Conservation (phyloP, 2,329 filamentous ascomycete species). For the Sphaerostilbella broomeana region DNA sequence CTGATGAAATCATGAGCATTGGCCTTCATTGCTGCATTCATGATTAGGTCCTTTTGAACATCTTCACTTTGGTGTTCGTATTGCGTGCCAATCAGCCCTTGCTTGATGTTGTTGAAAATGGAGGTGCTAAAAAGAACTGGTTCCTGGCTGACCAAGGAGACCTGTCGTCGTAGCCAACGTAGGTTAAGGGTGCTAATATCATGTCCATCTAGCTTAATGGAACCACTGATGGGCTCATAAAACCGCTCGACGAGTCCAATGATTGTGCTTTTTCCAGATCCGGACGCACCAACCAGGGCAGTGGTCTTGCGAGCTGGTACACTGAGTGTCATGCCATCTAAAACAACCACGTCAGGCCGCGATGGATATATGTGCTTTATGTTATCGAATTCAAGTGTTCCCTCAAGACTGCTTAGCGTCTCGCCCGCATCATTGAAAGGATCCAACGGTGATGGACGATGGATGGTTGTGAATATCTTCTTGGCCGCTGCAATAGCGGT, state of each 20-base stretch:
- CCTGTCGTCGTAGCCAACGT: slow-evolving; percentile 40
- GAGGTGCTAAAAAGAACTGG: slow-evolving; percentile 40
- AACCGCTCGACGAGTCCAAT: slow-evolving; percentile 46
- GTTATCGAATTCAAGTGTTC: slow-evolving; percentile 36
- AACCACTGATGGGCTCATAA: slow-evolving; percentile 41
- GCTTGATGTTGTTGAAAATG: slow-evolving; percentile 32
- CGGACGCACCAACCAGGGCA: slow-evolving; percentile 47
- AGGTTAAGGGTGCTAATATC: slow-evolving; percentile 33
- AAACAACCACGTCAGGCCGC: slow-evolving; percentile 29
- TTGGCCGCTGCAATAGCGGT: slow-evolving; percentile 28
- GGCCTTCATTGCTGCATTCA: slow-evolving; percentile 18
- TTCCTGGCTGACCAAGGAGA: slow-evolving; percentile 43
- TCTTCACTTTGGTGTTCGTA: slow-evolving; percentile 5
- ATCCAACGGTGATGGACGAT: slow-evolving; percentile 27
- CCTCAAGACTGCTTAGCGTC: slow-evolving; percentile 19
- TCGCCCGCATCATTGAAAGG: slow-evolving; percentile 26
- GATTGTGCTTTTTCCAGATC: slow-evolving; percentile 46
- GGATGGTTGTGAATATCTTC: slow-evolving; percentile 30
- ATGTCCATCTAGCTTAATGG: slow-evolving; percentile 30
- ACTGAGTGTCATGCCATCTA: slow-evolving; percentile 28
- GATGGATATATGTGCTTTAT: slow-evolving; percentile 44
- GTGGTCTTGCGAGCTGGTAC: slow-evolving; percentile 39
- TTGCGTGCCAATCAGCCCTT: slow-evolving; percentile 31
- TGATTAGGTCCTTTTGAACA: slow-evolving; percentile 9
- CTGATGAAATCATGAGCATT: slow-evolving; percentile 21